Conservation (phyloP, 352 stramenopile genomes). For the Phytophthora meadii region DNA sequence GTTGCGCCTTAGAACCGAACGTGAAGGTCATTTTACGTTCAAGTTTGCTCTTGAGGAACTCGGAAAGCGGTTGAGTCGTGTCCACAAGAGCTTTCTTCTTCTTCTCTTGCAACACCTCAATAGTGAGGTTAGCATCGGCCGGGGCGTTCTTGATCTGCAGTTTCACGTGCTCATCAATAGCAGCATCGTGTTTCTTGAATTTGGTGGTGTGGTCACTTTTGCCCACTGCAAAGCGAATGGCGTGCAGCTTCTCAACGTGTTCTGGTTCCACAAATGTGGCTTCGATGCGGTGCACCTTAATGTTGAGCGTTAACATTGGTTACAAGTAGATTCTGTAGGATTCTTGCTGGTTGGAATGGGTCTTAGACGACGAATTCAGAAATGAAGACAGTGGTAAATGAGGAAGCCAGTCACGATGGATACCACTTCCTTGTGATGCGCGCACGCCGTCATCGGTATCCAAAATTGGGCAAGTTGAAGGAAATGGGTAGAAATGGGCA, state of each 20-base stretch:
- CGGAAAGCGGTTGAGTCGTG: constrained; percentile 34
- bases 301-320: constrained; percentile 43
- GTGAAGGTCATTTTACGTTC: constrained; percentile 48
- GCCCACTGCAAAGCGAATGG: constrained; percentile 27
- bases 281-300: constrained; percentile 37
- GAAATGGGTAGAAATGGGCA: not conserved
- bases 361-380: constrained; percentile 26
- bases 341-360: not conserved
- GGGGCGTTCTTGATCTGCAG: constrained; percentile 40
- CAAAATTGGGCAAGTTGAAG: not conserved
- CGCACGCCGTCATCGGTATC: not conserved
- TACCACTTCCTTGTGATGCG: constrained; percentile 2
- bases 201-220: constrained; percentile 24
- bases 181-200: constrained; percentile 23
- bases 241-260: constrained; percentile 20
- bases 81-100: constrained; percentile 49
- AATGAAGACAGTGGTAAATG: no score
- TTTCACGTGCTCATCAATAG: constrained; percentile 41
- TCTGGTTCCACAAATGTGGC: constrained; percentile 32
- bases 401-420: constrained; percentile 13
- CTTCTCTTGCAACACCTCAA: constrained; percentile 49
- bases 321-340: not conserved
- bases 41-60: constrained; percentile 36
- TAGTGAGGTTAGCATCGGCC: constrained; percentile 37
- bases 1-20: constrained; percentile 33